A percentile compares a stretch with the other conserved stretches of the same genome.
These are phyloP conservation scores for Calonectria ilicicola DNA, from an alignment of 2,329 filamentous ascomycete genomes.

Conservation along the genomic window DNA sequence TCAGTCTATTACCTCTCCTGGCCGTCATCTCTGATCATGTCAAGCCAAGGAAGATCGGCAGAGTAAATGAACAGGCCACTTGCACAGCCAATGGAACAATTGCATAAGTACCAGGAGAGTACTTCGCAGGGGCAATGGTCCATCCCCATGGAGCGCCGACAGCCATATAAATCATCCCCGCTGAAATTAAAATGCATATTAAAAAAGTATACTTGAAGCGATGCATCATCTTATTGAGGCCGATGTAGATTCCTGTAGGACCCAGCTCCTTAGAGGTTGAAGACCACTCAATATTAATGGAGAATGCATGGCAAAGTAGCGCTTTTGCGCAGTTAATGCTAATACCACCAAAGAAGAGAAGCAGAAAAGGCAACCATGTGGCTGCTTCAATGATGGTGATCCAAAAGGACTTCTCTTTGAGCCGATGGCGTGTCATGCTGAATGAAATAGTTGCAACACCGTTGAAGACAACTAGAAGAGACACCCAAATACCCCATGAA, in stretches of 20 bases:
- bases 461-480: conserved; percentile 45
- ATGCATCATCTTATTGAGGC: conserved; percentile 54
- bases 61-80: conserved; percentile 36
- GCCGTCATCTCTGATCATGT: conserved; percentile 21
- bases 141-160: conserved; percentile 40
- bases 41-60: conserved; percentile 42
- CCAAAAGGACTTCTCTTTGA: conserved; percentile 44
- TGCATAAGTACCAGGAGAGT: conserved; percentile 40
- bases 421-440: conserved; percentile 42
- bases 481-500: conserved; percentile 72
- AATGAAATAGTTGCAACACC: conserved; percentile 37
- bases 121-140: conserved; percentile 40
- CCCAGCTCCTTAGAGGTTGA: conserved; percentile 45
- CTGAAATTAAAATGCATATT: conserved; percentile 37
- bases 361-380: conserved; percentile 44
- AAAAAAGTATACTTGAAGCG: conserved; percentile 57
- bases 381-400: conserved; percentile 38
- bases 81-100: conserved; percentile 43
- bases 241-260: conserved; percentile 46
- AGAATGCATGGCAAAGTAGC: conserved; percentile 42
- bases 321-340: conserved; percentile 45
- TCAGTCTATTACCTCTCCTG: too few species aligned
- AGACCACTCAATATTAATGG: conserved; percentile 45
- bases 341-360: conserved; percentile 46
- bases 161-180: conserved; percentile 43